These are phyloP conservation scores for Pinus taeda DNA, from an alignment of 75 land plant species.

Conservation along the genomic window DNA sequence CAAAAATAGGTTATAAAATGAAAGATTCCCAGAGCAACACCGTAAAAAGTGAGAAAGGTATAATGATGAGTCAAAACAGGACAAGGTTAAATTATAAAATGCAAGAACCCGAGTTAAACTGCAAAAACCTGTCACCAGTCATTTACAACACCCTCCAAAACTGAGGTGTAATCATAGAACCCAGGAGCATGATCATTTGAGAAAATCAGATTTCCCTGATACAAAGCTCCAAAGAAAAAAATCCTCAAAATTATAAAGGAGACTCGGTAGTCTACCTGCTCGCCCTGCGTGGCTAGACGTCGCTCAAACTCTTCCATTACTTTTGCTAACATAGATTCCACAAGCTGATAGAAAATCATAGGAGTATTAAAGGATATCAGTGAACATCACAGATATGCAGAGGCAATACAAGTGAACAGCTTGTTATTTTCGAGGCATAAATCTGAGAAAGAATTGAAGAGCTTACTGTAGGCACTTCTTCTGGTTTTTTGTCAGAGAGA, in stretches of 20 bases:
- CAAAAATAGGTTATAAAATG: neutral
- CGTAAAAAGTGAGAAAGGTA: slow-evolving; percentile 1
- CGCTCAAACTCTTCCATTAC: slow-evolving; percentile 43
- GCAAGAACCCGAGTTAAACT: slow-evolving; percentile 14
- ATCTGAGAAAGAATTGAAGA: neutral
- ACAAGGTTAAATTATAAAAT: neutral
- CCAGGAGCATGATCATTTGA: neutral
- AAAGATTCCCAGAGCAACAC: slow-evolving; percentile 14
- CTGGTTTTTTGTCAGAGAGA: slow-evolving; percentile 18
- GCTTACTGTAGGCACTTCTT: slow-evolving; percentile 25
- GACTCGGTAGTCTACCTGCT: slow-evolving; percentile 36
- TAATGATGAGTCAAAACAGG: neutral
- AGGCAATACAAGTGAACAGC: neutral
- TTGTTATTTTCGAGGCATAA: neutral
- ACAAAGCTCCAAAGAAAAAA: neutral
- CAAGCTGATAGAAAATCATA: slow-evolving; percentile 33
- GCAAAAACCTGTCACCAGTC: slow-evolving; percentile 5
- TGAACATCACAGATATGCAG: neutral
- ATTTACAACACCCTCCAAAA: neutral
- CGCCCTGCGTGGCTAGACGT: slow-evolving; percentile 28
- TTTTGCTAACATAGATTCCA: slow-evolving; percentile 45
- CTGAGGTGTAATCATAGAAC: neutral
- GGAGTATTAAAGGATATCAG: neutral
- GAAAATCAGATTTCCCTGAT: too few relatives aligned
- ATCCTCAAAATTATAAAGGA: neutral